Conservation (phyloP, 192 early-diverging fungal species). For the Mortierella hygrophila region DNA sequence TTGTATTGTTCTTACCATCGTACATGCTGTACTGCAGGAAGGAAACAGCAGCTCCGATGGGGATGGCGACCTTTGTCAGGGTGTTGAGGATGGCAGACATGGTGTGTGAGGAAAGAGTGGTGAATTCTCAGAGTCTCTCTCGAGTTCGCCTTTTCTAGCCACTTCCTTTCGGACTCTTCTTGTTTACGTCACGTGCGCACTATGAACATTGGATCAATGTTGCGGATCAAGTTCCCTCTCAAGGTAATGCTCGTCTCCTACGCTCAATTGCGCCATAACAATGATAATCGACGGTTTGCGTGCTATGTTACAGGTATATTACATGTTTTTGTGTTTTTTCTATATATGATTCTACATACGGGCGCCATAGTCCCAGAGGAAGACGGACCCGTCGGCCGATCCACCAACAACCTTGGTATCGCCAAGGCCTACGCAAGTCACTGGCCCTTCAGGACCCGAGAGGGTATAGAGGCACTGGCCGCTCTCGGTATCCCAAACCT, state of each 20-base stretch:
- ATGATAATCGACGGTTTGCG: neutral
- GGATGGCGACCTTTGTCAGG: slow-evolving; percentile 87
- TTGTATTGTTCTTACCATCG: slow-evolving; percentile 76
- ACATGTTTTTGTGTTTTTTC: neutral
- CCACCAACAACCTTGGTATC: slow-evolving; percentile 92
- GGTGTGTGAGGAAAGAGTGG: neutral
- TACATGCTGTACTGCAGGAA: slow-evolving; percentile 90
- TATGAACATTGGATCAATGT: neutral
- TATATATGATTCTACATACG: slow-evolving; percentile 1
- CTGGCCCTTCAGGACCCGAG: slow-evolving; percentile 72
- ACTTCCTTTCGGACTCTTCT: neutral
- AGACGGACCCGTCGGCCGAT: slow-evolving; percentile 84
- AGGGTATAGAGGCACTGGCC: slow-evolving; percentile 75
- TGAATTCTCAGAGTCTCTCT: neutral
- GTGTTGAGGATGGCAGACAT: slow-evolving; percentile 74
- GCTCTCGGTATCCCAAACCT: slow-evolving; percentile 84
- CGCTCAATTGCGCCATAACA: neutral
- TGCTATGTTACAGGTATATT: neutral
- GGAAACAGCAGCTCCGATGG: slow-evolving; percentile 75
- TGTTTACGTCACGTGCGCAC: slow-evolving; percentile 1
- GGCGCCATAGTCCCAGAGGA: slow-evolving; percentile 85
- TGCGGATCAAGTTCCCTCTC: no score
- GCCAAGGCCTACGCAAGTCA: slow-evolving; percentile 85
- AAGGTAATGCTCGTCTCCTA: neutral
- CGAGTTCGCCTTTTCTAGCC: slow-evolving; percentile 1